Percentiles rank a stretch among this genome's conserved stretches.
phyloP scores from a whole-genome alignment of 768 basidiomycete genomes.

The Termitomyces heimii region DNA sequence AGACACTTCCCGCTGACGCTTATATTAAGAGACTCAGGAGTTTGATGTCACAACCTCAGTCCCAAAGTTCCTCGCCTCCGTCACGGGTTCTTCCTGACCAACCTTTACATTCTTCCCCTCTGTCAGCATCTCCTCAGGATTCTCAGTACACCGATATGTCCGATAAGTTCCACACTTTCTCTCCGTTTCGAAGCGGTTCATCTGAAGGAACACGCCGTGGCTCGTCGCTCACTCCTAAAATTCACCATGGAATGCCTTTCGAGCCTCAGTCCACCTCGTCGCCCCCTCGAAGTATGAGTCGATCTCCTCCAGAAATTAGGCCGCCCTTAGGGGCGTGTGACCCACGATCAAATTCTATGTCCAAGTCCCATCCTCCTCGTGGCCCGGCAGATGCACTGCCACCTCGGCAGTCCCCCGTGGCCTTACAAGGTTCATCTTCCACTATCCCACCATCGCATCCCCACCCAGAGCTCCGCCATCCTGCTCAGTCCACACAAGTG shows the following conservation, averaged over 20 bases:
- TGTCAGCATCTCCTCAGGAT: background rate
- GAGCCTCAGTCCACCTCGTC: conserved; percentile 6
- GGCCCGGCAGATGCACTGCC: background rate
- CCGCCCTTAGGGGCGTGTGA: background rate
- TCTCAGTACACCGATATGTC: background rate
- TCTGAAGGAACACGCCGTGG: background rate
- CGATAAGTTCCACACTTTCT: background rate
- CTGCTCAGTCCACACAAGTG: background rate
- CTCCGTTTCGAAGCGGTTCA: background rate
- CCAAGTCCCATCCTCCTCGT: background rate
- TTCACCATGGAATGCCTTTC: background rate
- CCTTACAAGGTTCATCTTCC: background rate
- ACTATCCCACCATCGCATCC: background rate
- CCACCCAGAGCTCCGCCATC: background rate
- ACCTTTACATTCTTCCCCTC: background rate
- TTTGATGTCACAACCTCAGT: background rate
- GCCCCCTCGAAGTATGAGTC: background rate
- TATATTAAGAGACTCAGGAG: background rate
- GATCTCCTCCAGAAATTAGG: background rate
- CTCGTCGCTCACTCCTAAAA: background rate
- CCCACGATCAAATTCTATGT: background rate
- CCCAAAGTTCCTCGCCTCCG: background rate
- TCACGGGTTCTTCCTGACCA: background rate
- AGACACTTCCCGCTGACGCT: background rate
- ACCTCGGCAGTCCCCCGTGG: background rate